Conservation (phyloP, 345 rosid species). For the Corchorus capsularis region DNA sequence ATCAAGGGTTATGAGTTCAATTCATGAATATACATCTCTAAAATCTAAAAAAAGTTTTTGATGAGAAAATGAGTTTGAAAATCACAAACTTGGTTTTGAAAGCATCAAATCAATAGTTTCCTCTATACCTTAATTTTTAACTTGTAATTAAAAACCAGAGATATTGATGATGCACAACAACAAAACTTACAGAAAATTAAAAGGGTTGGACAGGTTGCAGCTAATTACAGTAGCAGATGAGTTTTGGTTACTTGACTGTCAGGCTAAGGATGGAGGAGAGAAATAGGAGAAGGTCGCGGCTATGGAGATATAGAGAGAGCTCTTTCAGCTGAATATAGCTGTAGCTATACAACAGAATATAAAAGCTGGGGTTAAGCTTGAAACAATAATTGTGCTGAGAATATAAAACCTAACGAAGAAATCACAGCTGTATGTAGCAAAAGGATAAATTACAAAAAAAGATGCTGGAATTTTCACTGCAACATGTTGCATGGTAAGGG, state of each 20-base stretch:
- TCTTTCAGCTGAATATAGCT: constrained; percentile 9
- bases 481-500: constrained; percentile 23
- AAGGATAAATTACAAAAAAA: constrained; percentile 12
- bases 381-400: constrained; percentile 21
- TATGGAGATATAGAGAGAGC: not conserved
- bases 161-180: not conserved
- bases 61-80: not conserved
- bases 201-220: constrained; percentile 14
- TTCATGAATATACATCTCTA: not conserved
- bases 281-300: constrained; percentile 20
- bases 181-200: constrained; percentile 35
- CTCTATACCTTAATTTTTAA: not conserved
- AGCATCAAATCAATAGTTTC: not conserved
- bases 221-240: not conserved
- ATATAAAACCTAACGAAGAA: constrained; percentile 1
- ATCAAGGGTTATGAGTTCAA: not conserved
- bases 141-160: not conserved
- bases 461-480: constrained; percentile 36
- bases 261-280: constrained; percentile 13
- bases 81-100: not conserved
- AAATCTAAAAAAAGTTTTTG: not conserved
- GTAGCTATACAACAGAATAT: not conserved
- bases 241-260: constrained; percentile 16
- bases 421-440: constrained; percentile 10
- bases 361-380: not conserved